These are phyloP conservation scores for Suillus occidentalis DNA, from an alignment of 768 basidiomycete species.

Conservation along the genomic window DNA sequence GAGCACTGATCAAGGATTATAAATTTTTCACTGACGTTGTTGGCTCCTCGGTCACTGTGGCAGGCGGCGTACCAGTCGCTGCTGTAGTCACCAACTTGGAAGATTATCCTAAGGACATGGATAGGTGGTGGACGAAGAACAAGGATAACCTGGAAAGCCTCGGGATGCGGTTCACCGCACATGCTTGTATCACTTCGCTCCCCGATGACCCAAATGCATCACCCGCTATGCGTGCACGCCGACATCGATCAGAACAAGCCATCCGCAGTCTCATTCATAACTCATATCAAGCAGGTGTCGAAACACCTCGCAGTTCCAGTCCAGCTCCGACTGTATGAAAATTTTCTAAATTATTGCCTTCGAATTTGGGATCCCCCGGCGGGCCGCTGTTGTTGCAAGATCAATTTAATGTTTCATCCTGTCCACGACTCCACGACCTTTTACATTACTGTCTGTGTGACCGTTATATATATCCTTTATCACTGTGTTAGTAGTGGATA, in stretches of 20 bases:
- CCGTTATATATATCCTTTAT: neutral
- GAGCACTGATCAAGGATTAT: constrained; percentile 30
- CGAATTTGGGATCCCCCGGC: neutral
- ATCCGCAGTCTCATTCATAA: constrained; percentile 11
- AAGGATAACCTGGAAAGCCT: constrained; percentile 28
- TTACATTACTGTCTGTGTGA: neutral
- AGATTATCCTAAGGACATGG: constrained; percentile 33
- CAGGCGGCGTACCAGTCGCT: constrained; percentile 32
- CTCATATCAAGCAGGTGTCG: neutral
- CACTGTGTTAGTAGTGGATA: neutral
- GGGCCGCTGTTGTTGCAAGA: neutral
- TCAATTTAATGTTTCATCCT: neutral
- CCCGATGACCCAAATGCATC: neutral
- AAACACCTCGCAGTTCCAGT: neutral
- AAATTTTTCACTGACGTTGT: constrained; percentile 29
- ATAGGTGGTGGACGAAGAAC: constrained; percentile 40
- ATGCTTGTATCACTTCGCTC: constrained; percentile 44
- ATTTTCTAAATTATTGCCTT: neutral
- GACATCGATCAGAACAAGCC: constrained; percentile 19
- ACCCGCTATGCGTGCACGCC: neutral
- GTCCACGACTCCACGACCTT: neutral
- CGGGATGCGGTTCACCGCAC: constrained; percentile 37
- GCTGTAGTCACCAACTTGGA: constrained; percentile 35
- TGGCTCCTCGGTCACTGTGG: constrained; percentile 26
- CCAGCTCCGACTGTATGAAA: neutral